Evolutionary conservation across 768 basidiomycete species (phyloP).

Genomic region (Lyophyllum atratum): DNA sequence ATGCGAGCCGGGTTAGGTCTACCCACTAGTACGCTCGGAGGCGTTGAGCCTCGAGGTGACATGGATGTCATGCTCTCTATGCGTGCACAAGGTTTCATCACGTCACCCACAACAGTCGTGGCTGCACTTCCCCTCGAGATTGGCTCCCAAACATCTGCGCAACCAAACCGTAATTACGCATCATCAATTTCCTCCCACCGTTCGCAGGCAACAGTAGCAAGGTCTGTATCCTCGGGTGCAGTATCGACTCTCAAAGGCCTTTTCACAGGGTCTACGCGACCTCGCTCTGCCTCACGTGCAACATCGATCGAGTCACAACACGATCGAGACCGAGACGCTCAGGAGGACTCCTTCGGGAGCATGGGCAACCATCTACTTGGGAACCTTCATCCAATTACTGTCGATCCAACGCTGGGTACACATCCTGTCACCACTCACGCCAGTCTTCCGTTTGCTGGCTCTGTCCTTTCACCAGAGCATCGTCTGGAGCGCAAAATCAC

Average conservation of each 20-base stretch:
- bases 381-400: slow-evolving; percentile 45
- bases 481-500: slow-evolving; percentile 37
- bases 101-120: slow-evolving; percentile 30
- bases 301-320: slow-evolving; percentile 41
- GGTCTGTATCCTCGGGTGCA: slow-evolving; percentile 37
- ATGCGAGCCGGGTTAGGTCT: slow-evolving; percentile 67
- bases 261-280: slow-evolving; percentile 49
- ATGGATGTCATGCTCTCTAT: slow-evolving; percentile 85
- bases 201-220: slow-evolving; percentile 44
- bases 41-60: slow-evolving; percentile 71
- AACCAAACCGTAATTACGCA: slow-evolving; percentile 41
- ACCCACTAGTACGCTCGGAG: slow-evolving; percentile 39
- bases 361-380: slow-evolving; percentile 56
- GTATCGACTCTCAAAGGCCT: slow-evolving; percentile 64
- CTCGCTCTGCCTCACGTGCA: slow-evolving; percentile 57
- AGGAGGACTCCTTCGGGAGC: slow-evolving; percentile 58
- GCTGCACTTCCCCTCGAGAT: slow-evolving; percentile 25
- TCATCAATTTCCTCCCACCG: slow-evolving; percentile 47
- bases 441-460: slow-evolving; percentile 33
- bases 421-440: slow-evolving; percentile 29
- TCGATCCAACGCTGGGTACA: slow-evolving; percentile 28
- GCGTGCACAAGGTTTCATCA: slow-evolving; percentile 63
- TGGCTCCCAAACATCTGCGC: slow-evolving; percentile 27
- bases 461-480: slow-evolving; percentile 27
- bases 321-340: slow-evolving; percentile 31